Evolutionary conservation across 2,329 filamentous ascomycete species (phyloP), one percentile per base, ranked within the genome.

Genomic region (Claviceps humidiphila): DNA sequence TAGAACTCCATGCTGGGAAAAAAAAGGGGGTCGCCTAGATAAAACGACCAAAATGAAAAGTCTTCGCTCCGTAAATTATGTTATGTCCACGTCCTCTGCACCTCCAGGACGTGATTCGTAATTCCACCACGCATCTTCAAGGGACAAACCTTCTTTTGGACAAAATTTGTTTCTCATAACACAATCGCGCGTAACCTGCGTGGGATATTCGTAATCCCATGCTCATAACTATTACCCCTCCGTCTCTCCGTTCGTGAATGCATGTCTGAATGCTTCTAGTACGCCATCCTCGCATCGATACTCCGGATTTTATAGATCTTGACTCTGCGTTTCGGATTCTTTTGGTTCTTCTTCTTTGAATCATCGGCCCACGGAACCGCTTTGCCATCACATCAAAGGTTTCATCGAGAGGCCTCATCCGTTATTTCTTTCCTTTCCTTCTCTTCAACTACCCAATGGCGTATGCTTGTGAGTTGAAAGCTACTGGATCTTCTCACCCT

Each of bases 401-500:
- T 20, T 42, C 22, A 24, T 8, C 5, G 9, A 30, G 17, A n/a
- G 5, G 1, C 34, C 20, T 37, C 6, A 24, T 17, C 41, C 4
- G 16, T 24, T 14, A n/a, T 44, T 3, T 26, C 26, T 30, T 30
- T 26, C 22, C 6, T 24, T 17, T 30, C 9, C 24, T 26, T 20
- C 11, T 20, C 17, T 26, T 26, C 26, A 17, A 46, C 13, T 30
- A 14, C 17, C 30, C 17, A 30, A 16, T 47, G 26, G n/a, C 24
- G 34, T 9, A 14, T 20, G 5, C 8, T 13, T 43, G 14, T 8
- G 24, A 11, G 7, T 14, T 26, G 37, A n/a, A 7, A 24, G 40
- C 54, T 59, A 62, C 49, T 63, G 61, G 24, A 60, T 66, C 68
- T 75, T 75, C 60, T 74, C 71, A 34, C 64, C 66, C 43, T 64